Base-by-base conservation (phyloP, 106 monocot species). In the Acorus calamus region DNA sequence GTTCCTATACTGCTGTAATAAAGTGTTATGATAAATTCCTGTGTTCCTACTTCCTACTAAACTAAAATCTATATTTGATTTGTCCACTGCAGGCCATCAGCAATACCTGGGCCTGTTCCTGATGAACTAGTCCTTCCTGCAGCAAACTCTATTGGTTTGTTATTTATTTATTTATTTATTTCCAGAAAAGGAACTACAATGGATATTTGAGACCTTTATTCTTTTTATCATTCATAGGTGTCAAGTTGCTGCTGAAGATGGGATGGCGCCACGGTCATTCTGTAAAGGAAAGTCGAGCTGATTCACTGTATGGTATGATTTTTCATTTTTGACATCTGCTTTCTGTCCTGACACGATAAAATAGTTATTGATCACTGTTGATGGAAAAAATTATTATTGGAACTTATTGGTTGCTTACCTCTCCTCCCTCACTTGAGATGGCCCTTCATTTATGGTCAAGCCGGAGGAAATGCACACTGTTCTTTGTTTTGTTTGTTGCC, bases 191-290 rank as follows among this genome's bases (percentile, higher is more conserved):
- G 13, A 47, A 49, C 9, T 28, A 1, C 28, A 28, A 28, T 28
- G 28, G 28, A 28, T 28, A 28, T 0, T 28, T 28, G 28, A 28
- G 0, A 28, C 28, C 52, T 41, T 42, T 52, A 52, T 52, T 0
- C 13, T 49, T 44, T 42, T 66, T 45, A 10, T 75, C 28, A 28
- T 71, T 14, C 14, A 56, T 56, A 96, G 96, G 96, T 69, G 42
- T 82, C 41, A 91, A 85, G 54, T 70, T 96, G 64, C 71, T 96
- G 71, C 58, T 80, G 70, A 90, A 87, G 70, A 96, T 96, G 96
- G 96, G 96, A 52, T 96, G 96, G 96, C 86, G 96, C 4, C 91
- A 63, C 62, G 91, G 96, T 11, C 78, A 75, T 80, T 84, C 96
- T 48, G 80, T 96, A 9, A 82, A 74, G 64, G 87, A 87, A n/a